Evolutionary conservation across 1,284 basidiomycete genomes (phyloP), one percentile per base, ranked within the genome.

Genomic region (Ustilago curta): DNA sequence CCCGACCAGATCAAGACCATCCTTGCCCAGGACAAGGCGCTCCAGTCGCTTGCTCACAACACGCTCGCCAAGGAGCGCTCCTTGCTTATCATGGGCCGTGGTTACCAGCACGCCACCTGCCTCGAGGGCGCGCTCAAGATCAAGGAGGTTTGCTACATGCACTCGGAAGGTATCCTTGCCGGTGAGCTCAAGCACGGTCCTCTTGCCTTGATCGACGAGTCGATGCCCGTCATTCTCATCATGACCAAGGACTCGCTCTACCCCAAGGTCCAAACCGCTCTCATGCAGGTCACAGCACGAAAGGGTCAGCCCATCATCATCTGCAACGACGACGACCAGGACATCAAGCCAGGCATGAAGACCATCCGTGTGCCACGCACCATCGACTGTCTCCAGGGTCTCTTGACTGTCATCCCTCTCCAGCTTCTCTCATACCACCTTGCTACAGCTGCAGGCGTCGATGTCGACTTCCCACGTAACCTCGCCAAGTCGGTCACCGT

Each of bases 101-200:
- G 97, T 51, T 97, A 97, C 87, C 97, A 99, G 90, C 94, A 86
- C 81, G 96, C 97, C 11, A 99, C 97, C 18, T 98, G 95, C 86
- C 89, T 99, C 60, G 97, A 99, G 86, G 97, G 95, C 73, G 97
- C 97, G 2, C 88, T 99, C 79, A 99, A 99, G 89, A 99, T 99
- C 88, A 99, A 99, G 88, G 97, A 99, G 88, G 95, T 98, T 85
- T 87, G 87, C 78, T 86, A 84, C 75, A 86, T 86, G 85, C 85
- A 86, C 77, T 85, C 85, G 29, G 86, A 87, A 70, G 86, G 86
- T 29, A 97, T 99, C 85, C 91, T 99, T 59, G 96, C 96, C 42
- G 96, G 96, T 80, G 97, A 99, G 88, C 89, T 99, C 79, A 99
- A 99, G 88, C 97, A 99, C 86, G 97, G 97, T 54, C 97, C 97